Base-by-base conservation (phyloP, 1,284 basidiomycete species). In the Pascua guehoae region DNA sequence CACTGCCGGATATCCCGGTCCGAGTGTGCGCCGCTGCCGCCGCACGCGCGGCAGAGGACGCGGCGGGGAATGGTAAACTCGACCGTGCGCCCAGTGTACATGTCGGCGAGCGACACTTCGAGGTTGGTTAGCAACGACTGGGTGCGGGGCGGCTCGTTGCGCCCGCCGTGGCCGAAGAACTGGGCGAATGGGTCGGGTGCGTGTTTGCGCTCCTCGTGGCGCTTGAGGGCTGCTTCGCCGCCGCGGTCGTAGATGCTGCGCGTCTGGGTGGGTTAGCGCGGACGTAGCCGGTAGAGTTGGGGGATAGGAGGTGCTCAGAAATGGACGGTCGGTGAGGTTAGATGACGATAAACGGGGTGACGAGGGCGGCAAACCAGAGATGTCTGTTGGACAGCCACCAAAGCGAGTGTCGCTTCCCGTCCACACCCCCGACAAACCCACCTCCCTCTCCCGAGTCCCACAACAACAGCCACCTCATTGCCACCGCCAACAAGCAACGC, bases 21-120 rank as follows among this genome's bases (percentile, higher is more conserved):
- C 1, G 89, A 89, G 2, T 91, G 88, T 1, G 94, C 93, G 32
- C 93, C 93, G 4, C 88, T 86, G 8, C 93, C 93, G 66, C 91
- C 85, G 77, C 93, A 97, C 72, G 93, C 88, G 72, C 94, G 89
- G 71, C 93, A 96, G 37, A 97, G 85, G 47, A 94, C 84, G 57
- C 85, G 84, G 71, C 94, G 92, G 70, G 86, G 88, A 68, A 95
- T 83, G 79, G 87, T 86, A 77, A 96, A 94, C 89, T 93, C 91
- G 66, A 91, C 85, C 59, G 82, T 88, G 12, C 86, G 83, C 16
- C 91, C 91, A 53, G 81, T 85, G 75, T 93, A 93, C 84, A 96
- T 87, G 72, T 94, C 90, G 40, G 85, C 82, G 46, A 97, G 79
- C 39, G 84, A 83, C 50, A 97, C 87, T 71, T 96, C 91, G 49